phyloP scores from a whole-genome alignment of 345 rosid genomes.

The Stellera chamaejasme region DNA sequence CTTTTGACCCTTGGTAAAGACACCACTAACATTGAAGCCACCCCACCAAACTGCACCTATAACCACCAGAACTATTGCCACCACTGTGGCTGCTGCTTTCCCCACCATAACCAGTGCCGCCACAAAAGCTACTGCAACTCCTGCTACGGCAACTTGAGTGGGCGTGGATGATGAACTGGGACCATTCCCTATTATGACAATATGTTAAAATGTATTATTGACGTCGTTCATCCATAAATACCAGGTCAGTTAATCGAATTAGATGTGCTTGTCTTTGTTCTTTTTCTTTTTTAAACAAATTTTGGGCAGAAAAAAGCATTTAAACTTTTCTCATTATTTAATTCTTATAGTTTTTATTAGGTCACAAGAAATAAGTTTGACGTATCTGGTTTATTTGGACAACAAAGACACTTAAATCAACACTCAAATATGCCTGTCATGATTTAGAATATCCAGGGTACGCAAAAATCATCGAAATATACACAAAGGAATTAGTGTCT shows the following conservation, averaged over 20 bases:
- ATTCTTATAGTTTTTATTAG: no score
- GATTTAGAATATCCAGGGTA: no score
- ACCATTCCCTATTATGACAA: slow-evolving; percentile 80
- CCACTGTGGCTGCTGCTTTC: slow-evolving; percentile 52
- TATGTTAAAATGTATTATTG: slow-evolving; percentile 36
- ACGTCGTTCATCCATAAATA: slow-evolving; percentile 14
- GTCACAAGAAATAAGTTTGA: no score
- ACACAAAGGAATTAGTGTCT: no score
- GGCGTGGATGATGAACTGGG: slow-evolving; percentile 72
- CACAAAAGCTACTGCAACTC: slow-evolving; percentile 66
- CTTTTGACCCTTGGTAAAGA: slow-evolving; percentile 48
- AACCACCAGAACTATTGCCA: slow-evolving; percentile 66
- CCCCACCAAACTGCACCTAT: slow-evolving; percentile 77
- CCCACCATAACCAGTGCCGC: slow-evolving; percentile 67
- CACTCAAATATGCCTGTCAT: no score
- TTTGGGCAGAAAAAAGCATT: neutral
- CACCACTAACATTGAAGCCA: slow-evolving; percentile 67
- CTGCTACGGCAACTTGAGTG: slow-evolving; percentile 73
- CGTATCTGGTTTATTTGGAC: no score
- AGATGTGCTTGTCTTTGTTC: no score
- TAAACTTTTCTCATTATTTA: slow-evolving; percentile 4
- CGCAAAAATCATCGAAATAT: no score
- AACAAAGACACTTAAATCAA: no score
- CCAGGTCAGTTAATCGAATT: slow-evolving; percentile 3
- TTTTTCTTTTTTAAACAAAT: no score